These are phyloP conservation scores for Sphagnum fallax DNA, from an alignment of 228 moss, liverwort and hornwort species.

Conservation along the genomic window DNA sequence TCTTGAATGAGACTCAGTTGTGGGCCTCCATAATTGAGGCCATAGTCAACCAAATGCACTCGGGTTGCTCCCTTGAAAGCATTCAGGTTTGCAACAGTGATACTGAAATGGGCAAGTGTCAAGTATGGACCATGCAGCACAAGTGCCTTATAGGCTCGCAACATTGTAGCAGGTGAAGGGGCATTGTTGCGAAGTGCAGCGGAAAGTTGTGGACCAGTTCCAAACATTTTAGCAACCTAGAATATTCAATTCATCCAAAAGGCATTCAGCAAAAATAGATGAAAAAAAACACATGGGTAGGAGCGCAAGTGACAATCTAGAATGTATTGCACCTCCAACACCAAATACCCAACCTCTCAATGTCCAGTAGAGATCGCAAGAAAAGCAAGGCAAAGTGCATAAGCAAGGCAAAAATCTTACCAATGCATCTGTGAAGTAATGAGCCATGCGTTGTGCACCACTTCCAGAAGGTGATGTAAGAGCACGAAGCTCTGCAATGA, in stretches of 20 bases:
- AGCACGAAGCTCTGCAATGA: too few species aligned
- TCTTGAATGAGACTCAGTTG: slow-evolving; percentile 53
- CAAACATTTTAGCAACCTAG: slow-evolving; percentile 32
- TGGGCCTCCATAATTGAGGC: slow-evolving; percentile 57
- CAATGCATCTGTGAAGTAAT: too few species aligned
- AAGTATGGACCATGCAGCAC: slow-evolving; percentile 29
- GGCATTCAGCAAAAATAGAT: too few species aligned
- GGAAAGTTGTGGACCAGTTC: slow-evolving; percentile 33
- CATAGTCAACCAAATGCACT: slow-evolving; percentile 41
- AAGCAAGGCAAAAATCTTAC: background rate
- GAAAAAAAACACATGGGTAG: too few species aligned
- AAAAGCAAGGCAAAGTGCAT: too few species aligned
- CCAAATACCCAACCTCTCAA: too few species aligned
- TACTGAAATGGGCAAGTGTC: slow-evolving; percentile 18
- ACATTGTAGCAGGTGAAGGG: slow-evolving; percentile 26
- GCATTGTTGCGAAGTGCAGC: slow-evolving; percentile 20
- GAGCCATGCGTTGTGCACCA: too few species aligned
- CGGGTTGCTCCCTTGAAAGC: slow-evolving; percentile 8
- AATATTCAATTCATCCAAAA: too few species aligned
- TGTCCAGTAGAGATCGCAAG: too few species aligned
- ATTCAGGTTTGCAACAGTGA: slow-evolving; percentile 12
- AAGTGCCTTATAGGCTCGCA: slow-evolving; percentile 17
- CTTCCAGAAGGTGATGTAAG: too few species aligned
- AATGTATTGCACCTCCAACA: too few species aligned
- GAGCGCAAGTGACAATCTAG: too few species aligned